Percentiles rank a stretch among this genome's conserved stretches.
These are phyloP conservation scores for Lodderomyces orthopsilosis DNA, from an alignment of 1,139 yeast species.

Conservation along the genomic window DNA sequence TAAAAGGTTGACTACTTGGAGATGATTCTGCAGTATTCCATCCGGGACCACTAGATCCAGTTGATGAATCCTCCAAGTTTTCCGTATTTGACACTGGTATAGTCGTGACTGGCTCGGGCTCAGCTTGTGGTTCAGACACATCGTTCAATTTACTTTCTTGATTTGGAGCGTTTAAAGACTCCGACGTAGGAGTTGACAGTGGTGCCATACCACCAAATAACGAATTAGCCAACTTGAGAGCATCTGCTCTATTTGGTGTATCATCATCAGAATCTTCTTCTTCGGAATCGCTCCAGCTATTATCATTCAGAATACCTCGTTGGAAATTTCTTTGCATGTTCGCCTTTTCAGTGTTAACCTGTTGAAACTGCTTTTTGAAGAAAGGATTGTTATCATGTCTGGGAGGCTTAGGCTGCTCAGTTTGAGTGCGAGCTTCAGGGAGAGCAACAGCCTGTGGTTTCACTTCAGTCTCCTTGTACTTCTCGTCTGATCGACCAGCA, in stretches of 20 bases:
- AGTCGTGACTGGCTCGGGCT: background rate
- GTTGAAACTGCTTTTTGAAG: slow-evolving; percentile 44
- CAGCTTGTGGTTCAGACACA: background rate
- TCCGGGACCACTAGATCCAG: background rate
- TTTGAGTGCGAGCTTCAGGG: background rate
- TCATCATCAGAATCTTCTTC: slow-evolving; percentile 52
- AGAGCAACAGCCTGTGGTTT: background rate
- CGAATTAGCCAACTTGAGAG: slow-evolving; percentile 61
- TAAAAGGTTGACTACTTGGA: background rate
- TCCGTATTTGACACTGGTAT: background rate
- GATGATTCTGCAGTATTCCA: slow-evolving; percentile 1
- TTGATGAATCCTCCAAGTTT: background rate
- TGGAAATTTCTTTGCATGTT: slow-evolving; percentile 66
- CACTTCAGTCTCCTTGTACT: background rate
- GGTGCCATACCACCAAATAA: slow-evolving; percentile 62
- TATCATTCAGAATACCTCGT: slow-evolving; percentile 50
- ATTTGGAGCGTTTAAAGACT: background rate
- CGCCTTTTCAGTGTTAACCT: slow-evolving; percentile 53
- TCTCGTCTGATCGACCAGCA: background rate
- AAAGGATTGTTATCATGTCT: slow-evolving; percentile 32
- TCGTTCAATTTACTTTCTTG: background rate
- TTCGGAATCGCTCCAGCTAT: slow-evolving; percentile 64
- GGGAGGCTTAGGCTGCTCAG: slow-evolving; percentile 1
- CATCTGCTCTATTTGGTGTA: slow-evolving; percentile 50
- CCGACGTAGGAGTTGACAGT: slow-evolving; percentile 25